phyloP scores from a whole-genome alignment of 2,329 filamentous ascomycete genomes.

The Clonostachys solani region DNA sequence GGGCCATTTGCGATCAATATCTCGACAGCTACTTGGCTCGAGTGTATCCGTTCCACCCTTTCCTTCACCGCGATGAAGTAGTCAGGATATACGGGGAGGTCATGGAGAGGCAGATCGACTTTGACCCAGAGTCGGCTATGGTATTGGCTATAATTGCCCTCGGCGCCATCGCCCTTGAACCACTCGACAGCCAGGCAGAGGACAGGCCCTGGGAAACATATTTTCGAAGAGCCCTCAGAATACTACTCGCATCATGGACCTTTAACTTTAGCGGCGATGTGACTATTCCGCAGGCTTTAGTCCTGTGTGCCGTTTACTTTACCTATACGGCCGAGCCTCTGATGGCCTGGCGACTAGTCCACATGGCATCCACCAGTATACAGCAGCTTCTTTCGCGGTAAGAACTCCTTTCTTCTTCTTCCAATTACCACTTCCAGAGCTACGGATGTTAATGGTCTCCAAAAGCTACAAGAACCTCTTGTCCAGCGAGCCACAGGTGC shows the following conservation, averaged over 20 bases:
- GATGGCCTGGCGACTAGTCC: constrained; percentile 10
- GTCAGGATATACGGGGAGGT: constrained; percentile 3
- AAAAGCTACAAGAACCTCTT: constrained; percentile 2
- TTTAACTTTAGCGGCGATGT: constrained; percentile 5
- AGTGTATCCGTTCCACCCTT: constrained; percentile 8
- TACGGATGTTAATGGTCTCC: not conserved
- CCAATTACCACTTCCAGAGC: too few species aligned
- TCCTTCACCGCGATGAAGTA: constrained; percentile 5
- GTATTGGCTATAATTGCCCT: constrained; percentile 7
- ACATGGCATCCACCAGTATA: constrained; percentile 12
- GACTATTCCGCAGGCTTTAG: constrained; percentile 6
- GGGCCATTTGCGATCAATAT: constrained; percentile 3
- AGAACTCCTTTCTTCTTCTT: not conserved
- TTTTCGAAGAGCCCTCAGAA: constrained; percentile 5
- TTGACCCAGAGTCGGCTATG: constrained; percentile 5
- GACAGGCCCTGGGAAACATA: constrained; percentile 3
- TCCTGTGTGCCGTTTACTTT: constrained; percentile 9
- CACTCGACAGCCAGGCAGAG: constrained; percentile 1
- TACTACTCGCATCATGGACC: constrained; percentile 8
- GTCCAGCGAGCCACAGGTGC: constrained; percentile 4
- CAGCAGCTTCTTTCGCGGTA: constrained; percentile 9
- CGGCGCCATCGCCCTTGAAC: constrained; percentile 6
- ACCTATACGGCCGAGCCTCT: constrained; percentile 8
- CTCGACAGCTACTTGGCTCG: constrained; percentile 4
- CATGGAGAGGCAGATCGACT: constrained; percentile 3